Evolutionary conservation across 2,329 filamentous ascomycete species (phyloP).

Genomic region (Epichloe aotearoae): DNA sequence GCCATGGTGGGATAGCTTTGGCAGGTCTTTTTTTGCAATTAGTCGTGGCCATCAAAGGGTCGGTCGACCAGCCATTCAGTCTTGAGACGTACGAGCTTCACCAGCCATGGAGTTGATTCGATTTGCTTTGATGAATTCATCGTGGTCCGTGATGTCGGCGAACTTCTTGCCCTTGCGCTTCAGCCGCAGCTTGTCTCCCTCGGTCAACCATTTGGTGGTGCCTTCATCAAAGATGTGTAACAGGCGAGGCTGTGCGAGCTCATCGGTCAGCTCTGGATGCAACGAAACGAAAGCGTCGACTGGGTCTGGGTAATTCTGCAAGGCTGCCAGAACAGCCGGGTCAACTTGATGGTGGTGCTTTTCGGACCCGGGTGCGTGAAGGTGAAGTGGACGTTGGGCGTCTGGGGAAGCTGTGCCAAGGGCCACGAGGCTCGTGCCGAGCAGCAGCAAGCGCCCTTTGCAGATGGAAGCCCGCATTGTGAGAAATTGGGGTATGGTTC

Average conservation of each 20-base stretch:
- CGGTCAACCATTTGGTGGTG: constrained; percentile 52
- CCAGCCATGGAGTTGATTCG: constrained; percentile 13
- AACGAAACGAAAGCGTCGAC: constrained; percentile 16
- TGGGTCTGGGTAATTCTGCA: constrained; percentile 15
- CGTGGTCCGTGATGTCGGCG: constrained; percentile 57
- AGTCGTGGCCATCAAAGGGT: background rate
- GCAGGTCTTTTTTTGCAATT: constrained; percentile 14
- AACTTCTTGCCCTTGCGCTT: constrained; percentile 54
- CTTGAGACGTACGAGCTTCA: background rate
- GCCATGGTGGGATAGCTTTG: constrained; percentile 32
- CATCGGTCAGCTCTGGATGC: constrained; percentile 14
- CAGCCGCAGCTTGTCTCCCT: constrained; percentile 59
- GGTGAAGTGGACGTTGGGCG: background rate
- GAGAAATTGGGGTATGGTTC: background rate
- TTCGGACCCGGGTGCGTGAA: background rate
- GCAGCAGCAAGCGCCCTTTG: background rate
- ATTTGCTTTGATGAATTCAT: constrained; percentile 29
- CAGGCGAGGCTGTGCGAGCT: constrained; percentile 33
- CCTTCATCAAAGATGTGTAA: constrained; percentile 52
- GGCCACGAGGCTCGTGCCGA: background rate
- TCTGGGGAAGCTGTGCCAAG: background rate
- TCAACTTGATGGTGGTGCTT: constrained; percentile 7
- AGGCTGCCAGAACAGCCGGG: constrained; percentile 12
- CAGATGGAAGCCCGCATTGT: background rate
- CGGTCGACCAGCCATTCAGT: background rate